Evolutionary conservation across 2,329 filamentous ascomycete genomes (phyloP), one percentile per base, ranked within the genome.

Genomic region (Lecanoromycetidae sp.): DNA sequence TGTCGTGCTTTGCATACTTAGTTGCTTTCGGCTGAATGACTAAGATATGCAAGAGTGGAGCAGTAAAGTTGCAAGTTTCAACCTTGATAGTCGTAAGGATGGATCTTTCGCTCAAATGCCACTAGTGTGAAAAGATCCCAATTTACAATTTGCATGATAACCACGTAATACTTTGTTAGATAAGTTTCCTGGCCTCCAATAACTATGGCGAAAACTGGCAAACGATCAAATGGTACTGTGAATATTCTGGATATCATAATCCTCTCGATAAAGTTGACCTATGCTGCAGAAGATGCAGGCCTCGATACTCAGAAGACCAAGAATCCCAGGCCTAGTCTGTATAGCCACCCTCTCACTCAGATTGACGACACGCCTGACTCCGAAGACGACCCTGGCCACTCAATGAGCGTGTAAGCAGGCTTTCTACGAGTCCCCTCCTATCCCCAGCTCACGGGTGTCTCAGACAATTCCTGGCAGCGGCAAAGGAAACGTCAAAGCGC

Each of bases 391-490:
- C 32, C 9, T 15, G 44, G 44, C n/a, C 36, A 38, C 13, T 34
- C 15, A 27, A 46, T 25, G 22, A 46, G 27, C 29, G 26, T 25
- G 44, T 46, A 40, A 34, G 36, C 27, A 19, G 3, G 13, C 23
- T 17, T 5, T 12, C 20, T 9, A 34, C 17, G 13, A 15, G 19
- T 30, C 7, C 3, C 27, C 15, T 5, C 12, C 19, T 9, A 12
- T 33, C 8, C 15, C 4, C 1, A 34, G 12, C 19, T 34, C 15
- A 40, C 20, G 22, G n/a, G n/a, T n/a, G n/a, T n/a, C n/a, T 9
- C 8, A 51, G 49, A 13, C 41, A 45, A 15, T 42, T 48, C 19
- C 20, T 51, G 20, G 32, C 40, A 19, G 34, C 45, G n/a, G 27
- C 41, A 15, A 48, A 48, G 30, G 35, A 48, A 27, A 25, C 45